Conservation (phyloP, 2,329 filamentous ascomycete species). For the Apiospora kogelbergensis region DNA sequence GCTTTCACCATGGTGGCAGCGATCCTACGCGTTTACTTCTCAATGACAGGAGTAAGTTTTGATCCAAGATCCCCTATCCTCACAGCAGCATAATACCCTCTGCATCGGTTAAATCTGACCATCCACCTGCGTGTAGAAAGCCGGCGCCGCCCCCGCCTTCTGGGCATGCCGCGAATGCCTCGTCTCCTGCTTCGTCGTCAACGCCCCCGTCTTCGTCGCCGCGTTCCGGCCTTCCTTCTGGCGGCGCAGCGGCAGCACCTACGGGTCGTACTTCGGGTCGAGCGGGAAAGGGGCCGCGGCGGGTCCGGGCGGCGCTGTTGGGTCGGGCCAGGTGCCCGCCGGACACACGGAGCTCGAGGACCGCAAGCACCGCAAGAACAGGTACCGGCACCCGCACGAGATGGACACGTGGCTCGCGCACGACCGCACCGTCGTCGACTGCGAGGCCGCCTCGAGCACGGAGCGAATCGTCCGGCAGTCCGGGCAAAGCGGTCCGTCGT, state of each 20-base stretch:
- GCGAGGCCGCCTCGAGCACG: not conserved
- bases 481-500: not conserved
- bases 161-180: not conserved
- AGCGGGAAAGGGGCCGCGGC: not conserved
- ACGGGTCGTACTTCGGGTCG: not conserved
- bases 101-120: not conserved
- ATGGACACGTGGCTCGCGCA: not conserved
- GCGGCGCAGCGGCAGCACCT: not conserved
- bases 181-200: not conserved
- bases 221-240: not conserved
- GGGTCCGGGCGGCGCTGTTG: not conserved
- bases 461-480: not conserved
- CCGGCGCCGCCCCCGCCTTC: not conserved
- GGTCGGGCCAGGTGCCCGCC: not conserved
- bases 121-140: not conserved
- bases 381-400: not conserved
- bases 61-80: not conserved
- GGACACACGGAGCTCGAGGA: not conserved
- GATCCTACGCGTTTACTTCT: not conserved
- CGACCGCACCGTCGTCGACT: not conserved
- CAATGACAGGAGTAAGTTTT: not conserved
- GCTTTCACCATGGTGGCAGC: not conserved
- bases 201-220: not conserved
- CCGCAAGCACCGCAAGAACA: not conserved
- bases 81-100: not conserved